A percentile compares a stretch with the other conserved stretches of the same genome.
Evolutionary conservation across 805 yeast species (phyloP).

Genomic region (Candida lessepsii): DNA sequence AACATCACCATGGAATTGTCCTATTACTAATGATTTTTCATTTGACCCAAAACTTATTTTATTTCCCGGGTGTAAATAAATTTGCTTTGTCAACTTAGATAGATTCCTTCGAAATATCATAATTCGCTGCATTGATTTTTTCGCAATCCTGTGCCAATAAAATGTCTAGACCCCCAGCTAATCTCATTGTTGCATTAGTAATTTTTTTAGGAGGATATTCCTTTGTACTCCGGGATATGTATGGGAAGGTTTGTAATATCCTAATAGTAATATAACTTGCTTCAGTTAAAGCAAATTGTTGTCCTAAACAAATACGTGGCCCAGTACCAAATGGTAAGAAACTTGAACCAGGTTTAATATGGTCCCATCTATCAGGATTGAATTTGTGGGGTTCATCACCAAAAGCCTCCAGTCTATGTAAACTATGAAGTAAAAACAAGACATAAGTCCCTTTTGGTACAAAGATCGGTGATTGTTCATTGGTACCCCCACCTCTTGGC

Average conservation of each 20-base stretch:
- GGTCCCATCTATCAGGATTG: conserved; percentile 51
- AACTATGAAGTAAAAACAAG: conserved; percentile 35
- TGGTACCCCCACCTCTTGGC: conserved; percentile 32
- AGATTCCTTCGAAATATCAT: conserved; percentile 8
- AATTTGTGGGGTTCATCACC: conserved; percentile 46
- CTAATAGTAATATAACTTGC: conserved; percentile 44
- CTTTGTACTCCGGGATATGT: conserved; percentile 8
- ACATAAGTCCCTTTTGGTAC: conserved; percentile 45
- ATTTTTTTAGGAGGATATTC: conserved; percentile 31
- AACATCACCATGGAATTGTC: conserved; percentile 8
- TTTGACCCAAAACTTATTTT: conserved; percentile 12
- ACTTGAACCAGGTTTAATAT: conserved; percentile 43
- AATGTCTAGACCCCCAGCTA: conserved; percentile 19
- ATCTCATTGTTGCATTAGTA: conserved; percentile 28
- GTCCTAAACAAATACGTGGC: conserved; percentile 55
- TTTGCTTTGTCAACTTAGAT: conserved; percentile 14
- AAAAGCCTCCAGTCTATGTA: conserved; percentile 43
- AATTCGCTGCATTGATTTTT: conserved; percentile 1
- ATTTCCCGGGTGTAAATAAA: conserved; percentile 13
- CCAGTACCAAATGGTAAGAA: conserved; percentile 56
- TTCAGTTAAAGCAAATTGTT: conserved; percentile 56
- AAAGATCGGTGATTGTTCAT: conserved; percentile 26
- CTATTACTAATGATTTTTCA: conserved; percentile 11
- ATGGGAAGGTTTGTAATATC: conserved; percentile 25
- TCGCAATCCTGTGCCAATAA: conserved; percentile 1